Conservation (phyloP, 2,329 filamentous ascomycete species). For the Penicillium digitatum region DNA sequence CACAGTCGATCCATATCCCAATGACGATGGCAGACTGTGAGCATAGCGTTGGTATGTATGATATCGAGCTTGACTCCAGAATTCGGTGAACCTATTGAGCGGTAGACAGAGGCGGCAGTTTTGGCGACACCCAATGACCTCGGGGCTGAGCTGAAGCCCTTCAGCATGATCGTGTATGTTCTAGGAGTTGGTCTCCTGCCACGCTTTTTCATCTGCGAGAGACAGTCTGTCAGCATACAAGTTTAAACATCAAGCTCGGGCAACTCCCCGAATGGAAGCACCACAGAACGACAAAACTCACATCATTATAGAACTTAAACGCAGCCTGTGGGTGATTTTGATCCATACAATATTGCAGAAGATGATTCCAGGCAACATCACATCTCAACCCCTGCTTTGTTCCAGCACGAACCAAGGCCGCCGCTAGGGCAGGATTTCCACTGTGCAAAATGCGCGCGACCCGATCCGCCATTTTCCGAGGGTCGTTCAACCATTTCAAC, state of each 20-base stretch:
- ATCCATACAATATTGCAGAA: slow-evolving; percentile 68
- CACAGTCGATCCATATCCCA: slow-evolving; percentile 77
- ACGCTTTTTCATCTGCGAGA: slow-evolving; percentile 83
- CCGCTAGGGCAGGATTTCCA: slow-evolving; percentile 62
- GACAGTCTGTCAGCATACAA: slow-evolving; percentile 8
- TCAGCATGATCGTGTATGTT: slow-evolving; percentile 80
- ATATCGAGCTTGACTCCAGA: slow-evolving; percentile 66
- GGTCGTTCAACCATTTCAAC: slow-evolving; percentile 63
- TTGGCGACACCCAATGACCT: slow-evolving; percentile 53
- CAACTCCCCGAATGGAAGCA: not conserved
- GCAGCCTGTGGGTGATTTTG: slow-evolving; percentile 60
- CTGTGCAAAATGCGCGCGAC: slow-evolving; percentile 59
- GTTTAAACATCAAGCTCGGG: not conserved
- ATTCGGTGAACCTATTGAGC: slow-evolving; percentile 63
- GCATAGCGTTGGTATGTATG: slow-evolving; percentile 82
- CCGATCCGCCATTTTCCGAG: slow-evolving; percentile 66
- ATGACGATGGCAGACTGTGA: slow-evolving; percentile 73
- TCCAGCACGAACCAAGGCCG: slow-evolving; percentile 63
- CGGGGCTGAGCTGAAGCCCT: slow-evolving; percentile 63
- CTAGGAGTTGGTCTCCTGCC: slow-evolving; percentile 72
- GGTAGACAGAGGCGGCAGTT: slow-evolving; percentile 72
- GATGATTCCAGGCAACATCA: slow-evolving; percentile 80
- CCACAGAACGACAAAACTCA: slow-evolving; percentile 37
- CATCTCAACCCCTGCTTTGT: slow-evolving; percentile 60
- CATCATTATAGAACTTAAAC: slow-evolving; percentile 84